Evolutionary conservation across 1,284 basidiomycete species (phyloP).

Genomic region (Bjerkandera adusta): DNA sequence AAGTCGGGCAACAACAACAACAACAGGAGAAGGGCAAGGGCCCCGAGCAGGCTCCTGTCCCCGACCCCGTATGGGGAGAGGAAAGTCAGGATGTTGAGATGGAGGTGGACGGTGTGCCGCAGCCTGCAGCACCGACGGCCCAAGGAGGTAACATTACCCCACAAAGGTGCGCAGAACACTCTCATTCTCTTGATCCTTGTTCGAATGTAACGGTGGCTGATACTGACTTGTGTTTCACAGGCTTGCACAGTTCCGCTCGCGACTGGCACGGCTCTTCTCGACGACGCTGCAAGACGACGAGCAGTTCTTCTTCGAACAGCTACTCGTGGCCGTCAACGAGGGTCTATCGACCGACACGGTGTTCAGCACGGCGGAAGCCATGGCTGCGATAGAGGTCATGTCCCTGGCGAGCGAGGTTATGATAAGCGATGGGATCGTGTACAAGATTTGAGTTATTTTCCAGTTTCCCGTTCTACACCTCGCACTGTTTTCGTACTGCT

Average conservation of each 20-base stretch:
- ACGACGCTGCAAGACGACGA: constrained; percentile 74
- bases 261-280: constrained; percentile 71
- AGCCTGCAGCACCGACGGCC: constrained; percentile 19
- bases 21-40: constrained; percentile 23
- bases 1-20: too few relatives aligned
- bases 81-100: constrained; percentile 66
- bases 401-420: constrained; percentile 83
- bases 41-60: constrained; percentile 20
- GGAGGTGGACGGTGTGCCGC: constrained; percentile 55
- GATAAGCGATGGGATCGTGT: constrained; percentile 80
- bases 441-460: constrained; percentile 48
- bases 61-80: constrained; percentile 58
- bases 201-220: neutral
- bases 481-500: neutral
- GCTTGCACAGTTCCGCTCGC: constrained; percentile 74
- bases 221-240: constrained; percentile 34
- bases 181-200: neutral
- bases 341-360: constrained; percentile 67
- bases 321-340: constrained; percentile 80
- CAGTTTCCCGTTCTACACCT: neutral
- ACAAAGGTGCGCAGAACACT: constrained; percentile 47
- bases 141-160: constrained; percentile 44
- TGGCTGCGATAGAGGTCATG: constrained; percentile 76
- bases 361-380: constrained; percentile 83
- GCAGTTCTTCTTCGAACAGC: constrained; percentile 65